Conservation (phyloP, 106 monocot species). For the Iris macrosiphon region DNA sequence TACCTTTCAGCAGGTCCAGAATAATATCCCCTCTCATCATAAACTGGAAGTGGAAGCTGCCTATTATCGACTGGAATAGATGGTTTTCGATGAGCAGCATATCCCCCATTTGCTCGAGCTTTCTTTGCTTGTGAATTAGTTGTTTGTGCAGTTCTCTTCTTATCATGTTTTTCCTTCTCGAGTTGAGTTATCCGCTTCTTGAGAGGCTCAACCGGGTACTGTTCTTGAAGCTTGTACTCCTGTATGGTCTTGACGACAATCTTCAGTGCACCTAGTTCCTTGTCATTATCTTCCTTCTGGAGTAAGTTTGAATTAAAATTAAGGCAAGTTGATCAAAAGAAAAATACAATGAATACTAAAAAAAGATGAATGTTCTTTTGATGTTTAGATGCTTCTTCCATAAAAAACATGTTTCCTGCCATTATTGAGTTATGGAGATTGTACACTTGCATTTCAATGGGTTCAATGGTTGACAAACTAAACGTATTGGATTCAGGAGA, state of each 20-base stretch:
- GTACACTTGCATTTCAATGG: neutral
- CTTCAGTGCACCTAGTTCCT: slow-evolving; percentile 40
- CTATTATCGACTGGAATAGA: neutral
- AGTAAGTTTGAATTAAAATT: neutral
- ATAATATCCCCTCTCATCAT: slow-evolving; percentile 13
- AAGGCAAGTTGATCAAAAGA: neutral
- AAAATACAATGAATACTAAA: neutral
- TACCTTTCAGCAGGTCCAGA: slow-evolving; percentile 17
- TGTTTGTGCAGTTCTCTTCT: slow-evolving; percentile 20
- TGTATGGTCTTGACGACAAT: slow-evolving; percentile 43
- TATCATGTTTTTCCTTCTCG: slow-evolving; percentile 31
- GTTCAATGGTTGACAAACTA: too few relatives aligned
- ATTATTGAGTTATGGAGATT: neutral
- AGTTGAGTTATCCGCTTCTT: slow-evolving; percentile 38
- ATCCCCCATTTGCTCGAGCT: slow-evolving; percentile 12
- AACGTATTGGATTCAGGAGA: too few relatives aligned
- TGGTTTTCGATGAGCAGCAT: slow-evolving; percentile 3
- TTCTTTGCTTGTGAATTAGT: slow-evolving; percentile 21
- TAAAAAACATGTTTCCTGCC: neutral
- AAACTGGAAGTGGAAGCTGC: slow-evolving; percentile 7
- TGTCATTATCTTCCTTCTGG: slow-evolving; percentile 30
- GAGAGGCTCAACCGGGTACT: slow-evolving; percentile 39
- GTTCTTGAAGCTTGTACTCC: slow-evolving; percentile 61
- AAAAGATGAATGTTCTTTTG: neutral
- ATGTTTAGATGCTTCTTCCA: neutral